phyloP scores from a whole-genome alignment of 371 early-diverging fungal species.

The Apophysomyces elegans region DNA sequence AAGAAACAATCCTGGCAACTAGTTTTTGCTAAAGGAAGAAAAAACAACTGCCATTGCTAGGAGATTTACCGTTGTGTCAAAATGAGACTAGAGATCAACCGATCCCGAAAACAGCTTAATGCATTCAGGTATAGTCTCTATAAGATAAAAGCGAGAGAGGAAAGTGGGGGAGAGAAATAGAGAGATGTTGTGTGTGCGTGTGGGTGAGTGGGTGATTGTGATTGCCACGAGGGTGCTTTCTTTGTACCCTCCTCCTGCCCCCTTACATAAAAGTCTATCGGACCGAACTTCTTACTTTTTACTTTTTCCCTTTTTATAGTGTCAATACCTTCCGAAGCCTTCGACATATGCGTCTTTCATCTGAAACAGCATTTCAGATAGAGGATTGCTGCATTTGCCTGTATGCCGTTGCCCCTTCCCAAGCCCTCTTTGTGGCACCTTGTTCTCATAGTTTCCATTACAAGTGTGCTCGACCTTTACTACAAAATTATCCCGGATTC shows the following conservation, averaged over 20 bases:
- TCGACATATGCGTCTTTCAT: slow-evolving; percentile 9
- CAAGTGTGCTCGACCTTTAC: slow-evolving; percentile 83
- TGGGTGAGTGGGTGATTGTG: too few species aligned
- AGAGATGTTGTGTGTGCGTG: too few species aligned
- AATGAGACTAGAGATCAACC: slow-evolving; percentile 77
- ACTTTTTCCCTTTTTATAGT: slow-evolving; percentile 6
- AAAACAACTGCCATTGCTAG: slow-evolving; percentile 17
- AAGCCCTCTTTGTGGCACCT: slow-evolving; percentile 94
- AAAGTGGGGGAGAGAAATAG: too few species aligned
- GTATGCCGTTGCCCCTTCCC: slow-evolving; percentile 85
- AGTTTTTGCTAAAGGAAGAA: background rate
- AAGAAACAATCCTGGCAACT: background rate
- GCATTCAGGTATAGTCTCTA: slow-evolving; percentile 47
- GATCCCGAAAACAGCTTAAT: slow-evolving; percentile 60
- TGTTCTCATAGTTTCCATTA: slow-evolving; percentile 96
- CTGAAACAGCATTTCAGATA: slow-evolving; percentile 17
- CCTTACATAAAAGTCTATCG: background rate
- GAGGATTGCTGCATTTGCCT: slow-evolving; percentile 96
- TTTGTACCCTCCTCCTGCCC: background rate
- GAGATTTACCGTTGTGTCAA: slow-evolving; percentile 76
- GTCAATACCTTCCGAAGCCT: slow-evolving; percentile 21
- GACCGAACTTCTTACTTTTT: too few species aligned
- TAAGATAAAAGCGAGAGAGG: too few species aligned
- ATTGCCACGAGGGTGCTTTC: background rate
- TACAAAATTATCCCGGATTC: slow-evolving; percentile 71